These are phyloP conservation scores for Geranomyces variabilis DNA, from an alignment of 192 early-diverging fungal genomes.

Conservation along the genomic window DNA sequence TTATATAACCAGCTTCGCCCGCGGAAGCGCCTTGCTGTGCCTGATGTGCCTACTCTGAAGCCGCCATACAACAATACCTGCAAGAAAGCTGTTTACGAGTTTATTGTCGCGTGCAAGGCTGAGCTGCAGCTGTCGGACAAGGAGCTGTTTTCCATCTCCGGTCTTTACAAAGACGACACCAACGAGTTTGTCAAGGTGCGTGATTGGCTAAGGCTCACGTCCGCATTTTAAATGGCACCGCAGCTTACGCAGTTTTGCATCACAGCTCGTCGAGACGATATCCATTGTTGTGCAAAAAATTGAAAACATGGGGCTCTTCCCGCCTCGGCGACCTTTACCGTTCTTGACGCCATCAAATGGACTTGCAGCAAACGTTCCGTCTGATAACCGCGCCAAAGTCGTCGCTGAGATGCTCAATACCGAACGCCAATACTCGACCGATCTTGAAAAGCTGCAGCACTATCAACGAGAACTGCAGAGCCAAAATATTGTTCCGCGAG, in stretches of 20 bases:
- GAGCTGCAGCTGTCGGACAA: slow-evolving; percentile 71
- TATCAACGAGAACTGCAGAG: slow-evolving; percentile 44
- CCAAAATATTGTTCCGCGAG: slow-evolving; percentile 73
- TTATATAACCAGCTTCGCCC: slow-evolving; percentile 52
- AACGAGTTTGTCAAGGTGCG: slow-evolving; percentile 93
- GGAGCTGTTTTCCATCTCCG: slow-evolving; percentile 82
- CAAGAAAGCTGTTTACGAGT: slow-evolving; percentile 85
- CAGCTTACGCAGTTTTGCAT: not conserved
- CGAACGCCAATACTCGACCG: slow-evolving; percentile 88
- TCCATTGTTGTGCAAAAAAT: slow-evolving; percentile 76
- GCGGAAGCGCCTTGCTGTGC: slow-evolving; percentile 34
- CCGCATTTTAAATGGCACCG: no score
- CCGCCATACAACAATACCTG: slow-evolving; percentile 59
- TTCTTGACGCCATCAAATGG: slow-evolving; percentile 38
- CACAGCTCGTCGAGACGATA: slow-evolving; percentile 69
- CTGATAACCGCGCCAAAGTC: slow-evolving; percentile 85
- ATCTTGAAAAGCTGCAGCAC: slow-evolving; percentile 75
- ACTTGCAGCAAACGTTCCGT: slow-evolving; percentile 49
- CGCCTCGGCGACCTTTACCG: slow-evolving; percentile 51
- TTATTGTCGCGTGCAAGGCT: slow-evolving; percentile 83
- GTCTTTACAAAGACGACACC: slow-evolving; percentile 92
- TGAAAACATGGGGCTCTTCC: slow-evolving; percentile 67
- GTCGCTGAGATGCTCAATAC: slow-evolving; percentile 91
- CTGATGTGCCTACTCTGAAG: slow-evolving; percentile 40
- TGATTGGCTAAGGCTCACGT: not conserved